Base-by-base conservation (phyloP, 2,329 filamentous ascomycete species). In the Pseudocercospora crystallina region DNA sequence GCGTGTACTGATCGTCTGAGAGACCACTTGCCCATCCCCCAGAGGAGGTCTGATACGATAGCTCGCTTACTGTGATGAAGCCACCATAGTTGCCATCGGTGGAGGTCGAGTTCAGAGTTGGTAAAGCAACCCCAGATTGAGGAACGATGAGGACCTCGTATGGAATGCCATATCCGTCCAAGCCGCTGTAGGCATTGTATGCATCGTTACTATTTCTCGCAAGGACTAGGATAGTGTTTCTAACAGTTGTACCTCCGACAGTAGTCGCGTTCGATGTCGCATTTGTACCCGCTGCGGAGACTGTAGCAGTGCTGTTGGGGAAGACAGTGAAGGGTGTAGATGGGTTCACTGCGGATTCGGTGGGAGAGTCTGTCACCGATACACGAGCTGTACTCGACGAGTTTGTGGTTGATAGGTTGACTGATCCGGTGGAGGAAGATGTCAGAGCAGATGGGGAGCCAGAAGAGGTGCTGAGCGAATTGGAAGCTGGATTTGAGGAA, bases 31-130 rank as follows among this genome's bases (percentile, higher is more conserved):
- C 35, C 47, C 47, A 50, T 12, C 37, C 37, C 5, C 47, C 47
- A 11, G 47, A 34, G 2, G 47, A 37, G 20, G 34, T 50, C 41
- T 44, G 47, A 15, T 50, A 50, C 3, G 47, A 50, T 13, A 50
- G 41, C 15, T 50, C 47, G 34, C 47, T 45, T 26, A 50, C 35
- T 5, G 39, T 50, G 26, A 50, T 40, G 41, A 50, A 50, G n/a
- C 47, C 47, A 20, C 47, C 47, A 26, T 50, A 50, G 7, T 50
- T 50, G 14, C 47, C 47, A 33, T 32, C 14, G 1, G 41, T 50
- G 1, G 47, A 10, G 5, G 47, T 38, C n/a, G 47, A 50, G 5
- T 50, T 50, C 0, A 50, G 47, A 4, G 29, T 8, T 2, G 47
- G 47, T 7, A 50, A 41, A 3, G 47, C 31, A 3, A 33, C 35